A percentile compares a stretch with the other conserved stretches of the same genome.
Evolutionary conservation across 208 protist genomes (phyloP).

Genomic region (Crithidia bombi): DNA sequence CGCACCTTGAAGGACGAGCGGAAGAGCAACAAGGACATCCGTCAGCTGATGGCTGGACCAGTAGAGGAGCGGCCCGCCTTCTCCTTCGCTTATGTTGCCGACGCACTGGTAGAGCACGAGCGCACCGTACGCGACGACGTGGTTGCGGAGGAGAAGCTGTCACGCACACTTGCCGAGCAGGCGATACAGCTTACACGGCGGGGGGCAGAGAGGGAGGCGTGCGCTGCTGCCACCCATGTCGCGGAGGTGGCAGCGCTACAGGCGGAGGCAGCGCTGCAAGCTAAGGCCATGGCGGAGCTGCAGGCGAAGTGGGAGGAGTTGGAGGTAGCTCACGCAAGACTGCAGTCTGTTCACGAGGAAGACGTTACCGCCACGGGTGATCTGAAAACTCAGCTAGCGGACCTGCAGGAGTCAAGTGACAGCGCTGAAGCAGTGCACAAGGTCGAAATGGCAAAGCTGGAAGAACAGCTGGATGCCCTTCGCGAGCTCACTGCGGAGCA

Average conservation of each 20-base stretch:
- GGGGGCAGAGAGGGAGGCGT: not conserved
- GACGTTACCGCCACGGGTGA: not conserved
- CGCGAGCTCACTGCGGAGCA: not conserved
- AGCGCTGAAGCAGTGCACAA: not conserved
- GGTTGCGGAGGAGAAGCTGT: slow-evolving; percentile 5
- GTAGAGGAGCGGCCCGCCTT: slow-evolving; percentile 18
- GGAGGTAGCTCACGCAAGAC: not conserved
- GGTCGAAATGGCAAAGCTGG: not conserved
- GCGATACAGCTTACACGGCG: not conserved
- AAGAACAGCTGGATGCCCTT: slow-evolving; percentile 5
- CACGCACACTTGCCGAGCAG: not conserved
- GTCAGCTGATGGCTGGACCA: slow-evolving; percentile 8
- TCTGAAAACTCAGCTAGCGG: slow-evolving; percentile 13
- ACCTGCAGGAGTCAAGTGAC: not conserved
- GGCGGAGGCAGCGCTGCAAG: not conserved
- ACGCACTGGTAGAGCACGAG: not conserved
- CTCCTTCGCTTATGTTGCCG: not conserved
- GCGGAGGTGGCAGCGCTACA: slow-evolving; percentile 5
- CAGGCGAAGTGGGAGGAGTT: slow-evolving; percentile 3
- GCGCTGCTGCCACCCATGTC: not conserved
- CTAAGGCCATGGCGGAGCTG: not conserved
- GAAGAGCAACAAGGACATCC: slow-evolving; percentile 23
- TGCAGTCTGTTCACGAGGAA: not conserved
- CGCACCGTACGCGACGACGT: not conserved
- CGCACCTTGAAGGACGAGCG: slow-evolving; percentile 26